Evolutionary conservation across 2,329 filamentous ascomycete genomes (phyloP).

Genomic region (Bimuria novae-zelandiae): DNA sequence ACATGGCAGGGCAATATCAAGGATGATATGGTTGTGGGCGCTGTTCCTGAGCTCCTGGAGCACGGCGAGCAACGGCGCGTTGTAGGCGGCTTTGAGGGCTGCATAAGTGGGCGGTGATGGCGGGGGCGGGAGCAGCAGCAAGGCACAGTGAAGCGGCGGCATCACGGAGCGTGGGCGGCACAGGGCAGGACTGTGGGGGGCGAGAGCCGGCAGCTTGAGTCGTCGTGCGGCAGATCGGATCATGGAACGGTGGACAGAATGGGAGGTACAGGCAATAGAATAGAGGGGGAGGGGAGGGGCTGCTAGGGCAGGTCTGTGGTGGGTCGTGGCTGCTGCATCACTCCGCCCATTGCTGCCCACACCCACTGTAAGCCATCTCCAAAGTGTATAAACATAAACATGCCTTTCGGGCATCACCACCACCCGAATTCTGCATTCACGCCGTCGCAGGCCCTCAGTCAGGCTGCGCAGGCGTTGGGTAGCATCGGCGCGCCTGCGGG

Average conservation of each 20-base stretch:
- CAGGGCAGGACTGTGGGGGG: constrained; percentile 1
- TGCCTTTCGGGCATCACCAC: constrained; percentile 46
- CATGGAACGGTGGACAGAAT: neutral
- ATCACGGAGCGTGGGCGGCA: constrained; percentile 28
- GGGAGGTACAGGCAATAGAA: neutral
- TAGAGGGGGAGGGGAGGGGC: neutral
- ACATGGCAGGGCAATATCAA: constrained; percentile 67
- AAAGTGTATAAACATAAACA: constrained; percentile 30
- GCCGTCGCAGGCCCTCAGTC: constrained; percentile 51
- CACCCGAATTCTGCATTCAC: constrained; percentile 37
- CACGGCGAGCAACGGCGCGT: constrained; percentile 48
- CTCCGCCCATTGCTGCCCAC: neutral
- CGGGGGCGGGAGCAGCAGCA: constrained; percentile 53
- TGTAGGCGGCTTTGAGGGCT: constrained; percentile 50
- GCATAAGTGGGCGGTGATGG: constrained; percentile 47
- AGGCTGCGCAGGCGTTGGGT: constrained; percentile 53
- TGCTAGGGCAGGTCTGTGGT: neutral
- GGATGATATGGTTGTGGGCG: constrained; percentile 43
- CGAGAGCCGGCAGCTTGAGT: no score
- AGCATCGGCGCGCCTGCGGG: constrained; percentile 52
- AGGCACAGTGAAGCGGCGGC: constrained; percentile 33
- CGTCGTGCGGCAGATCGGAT: no score
- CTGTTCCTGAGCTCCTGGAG: constrained; percentile 46
- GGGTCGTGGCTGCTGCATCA: neutral
- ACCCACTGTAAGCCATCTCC: no score